phyloP scores from a whole-genome alignment of 257 asterid species.

The Jasminum sambac region DNA sequence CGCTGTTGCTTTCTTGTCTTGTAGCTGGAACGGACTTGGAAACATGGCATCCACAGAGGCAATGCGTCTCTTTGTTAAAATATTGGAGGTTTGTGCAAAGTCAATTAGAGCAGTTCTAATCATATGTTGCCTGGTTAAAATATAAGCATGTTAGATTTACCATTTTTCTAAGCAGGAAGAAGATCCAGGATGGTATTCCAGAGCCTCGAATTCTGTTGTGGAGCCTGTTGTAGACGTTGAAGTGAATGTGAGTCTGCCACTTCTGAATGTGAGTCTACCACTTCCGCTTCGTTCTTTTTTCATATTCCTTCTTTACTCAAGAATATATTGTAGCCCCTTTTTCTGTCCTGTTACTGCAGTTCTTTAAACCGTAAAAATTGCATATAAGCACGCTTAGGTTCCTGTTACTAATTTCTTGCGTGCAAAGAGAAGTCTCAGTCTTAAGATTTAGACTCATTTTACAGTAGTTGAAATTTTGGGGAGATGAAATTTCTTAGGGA shows the following conservation, averaged over 20 bases:
- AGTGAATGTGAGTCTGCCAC: slow-evolving; percentile 65
- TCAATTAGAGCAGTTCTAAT: slow-evolving; percentile 20
- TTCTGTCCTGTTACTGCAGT: slow-evolving; percentile 1
- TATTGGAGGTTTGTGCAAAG: slow-evolving; percentile 73
- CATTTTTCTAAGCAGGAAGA: slow-evolving; percentile 66
- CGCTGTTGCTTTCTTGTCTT: slow-evolving; percentile 23
- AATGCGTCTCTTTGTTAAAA: slow-evolving; percentile 97
- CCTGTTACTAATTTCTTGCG: background rate
- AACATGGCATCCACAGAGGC: slow-evolving; percentile 91
- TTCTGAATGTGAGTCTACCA: slow-evolving; percentile 60
- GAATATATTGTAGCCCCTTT: background rate
- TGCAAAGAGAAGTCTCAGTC: background rate
- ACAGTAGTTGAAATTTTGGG: background rate
- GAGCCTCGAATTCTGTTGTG: slow-evolving; percentile 58
- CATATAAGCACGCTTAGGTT: slow-evolving; percentile 21
- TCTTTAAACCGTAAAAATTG: slow-evolving; percentile 15
- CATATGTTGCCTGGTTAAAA: slow-evolving; percentile 8
- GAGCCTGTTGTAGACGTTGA: slow-evolving; percentile 76
- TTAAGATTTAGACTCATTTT: background rate
- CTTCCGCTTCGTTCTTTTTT: slow-evolving; percentile 15
- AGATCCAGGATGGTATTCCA: slow-evolving; percentile 99
- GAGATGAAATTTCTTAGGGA: background rate
- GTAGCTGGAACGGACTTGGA: slow-evolving; percentile 93
- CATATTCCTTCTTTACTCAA: slow-evolving; percentile 12
- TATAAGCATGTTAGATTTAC: slow-evolving; percentile 12